Conservation (phyloP, 2,329 filamentous ascomycete genomes). For the Alternaria metachromatica region DNA sequence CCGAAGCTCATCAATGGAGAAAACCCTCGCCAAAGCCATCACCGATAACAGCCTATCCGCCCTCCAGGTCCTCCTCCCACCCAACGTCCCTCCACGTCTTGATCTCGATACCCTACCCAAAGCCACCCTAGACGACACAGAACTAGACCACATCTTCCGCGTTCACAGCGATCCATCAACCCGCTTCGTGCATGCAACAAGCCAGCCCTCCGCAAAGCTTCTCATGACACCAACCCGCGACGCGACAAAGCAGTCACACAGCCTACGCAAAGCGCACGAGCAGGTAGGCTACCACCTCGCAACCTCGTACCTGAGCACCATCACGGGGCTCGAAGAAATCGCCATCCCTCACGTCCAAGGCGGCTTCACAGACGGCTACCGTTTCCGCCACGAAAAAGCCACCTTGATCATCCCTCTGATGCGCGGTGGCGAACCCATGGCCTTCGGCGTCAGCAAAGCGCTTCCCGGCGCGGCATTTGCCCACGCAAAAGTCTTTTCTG, state of each 20-base stretch:
- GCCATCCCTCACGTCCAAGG: slow-evolving; percentile 52
- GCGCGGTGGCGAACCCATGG: slow-evolving; percentile 69
- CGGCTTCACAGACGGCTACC: background rate
- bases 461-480: slow-evolving; percentile 62
- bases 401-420: slow-evolving; percentile 67
- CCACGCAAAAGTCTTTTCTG: slow-evolving; percentile 51
- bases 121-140: slow-evolving; percentile 24
- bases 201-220: slow-evolving; percentile 55
- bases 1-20: slow-evolving; percentile 62
- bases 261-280: slow-evolving; percentile 58
- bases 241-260: slow-evolving; percentile 53
- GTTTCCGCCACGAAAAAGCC: slow-evolving; percentile 53
- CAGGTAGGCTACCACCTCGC: slow-evolving; percentile 63
- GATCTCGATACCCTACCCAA: slow-evolving; percentile 54
- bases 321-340: slow-evolving; percentile 60
- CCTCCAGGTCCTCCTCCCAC: slow-evolving; percentile 58
- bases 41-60: slow-evolving; percentile 49
- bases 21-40: slow-evolving; percentile 53
- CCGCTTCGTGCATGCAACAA: slow-evolving; percentile 52
- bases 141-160: slow-evolving; percentile 8
- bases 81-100: slow-evolving; percentile 50
- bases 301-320: slow-evolving; percentile 53
- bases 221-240: slow-evolving; percentile 63
- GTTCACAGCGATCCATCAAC: slow-evolving; percentile 17
- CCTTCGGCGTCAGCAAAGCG: slow-evolving; percentile 61